Percentiles rank a stretch among this genome's conserved stretches.
These are phyloP conservation scores for Fomitopsis pulvina DNA, from an alignment of 768 basidiomycete genomes.

Conservation along the genomic window DNA sequence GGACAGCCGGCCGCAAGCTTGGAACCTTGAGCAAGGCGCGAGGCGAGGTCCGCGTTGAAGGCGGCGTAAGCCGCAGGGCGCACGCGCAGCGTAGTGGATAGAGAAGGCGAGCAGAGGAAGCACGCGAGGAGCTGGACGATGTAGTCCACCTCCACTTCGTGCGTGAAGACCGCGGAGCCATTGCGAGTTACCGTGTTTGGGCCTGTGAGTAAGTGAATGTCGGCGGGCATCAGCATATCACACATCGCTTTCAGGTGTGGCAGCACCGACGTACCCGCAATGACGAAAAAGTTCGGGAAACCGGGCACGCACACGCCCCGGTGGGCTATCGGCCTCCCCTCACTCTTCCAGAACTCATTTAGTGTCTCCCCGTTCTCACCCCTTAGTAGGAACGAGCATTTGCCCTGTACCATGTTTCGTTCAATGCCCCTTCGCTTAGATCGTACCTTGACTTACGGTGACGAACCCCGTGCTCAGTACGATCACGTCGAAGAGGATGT, in stretches of 20 bases:
- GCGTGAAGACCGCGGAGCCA: constrained; percentile 16
- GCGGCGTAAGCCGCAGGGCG: constrained; percentile 15
- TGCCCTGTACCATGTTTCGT: constrained; percentile 4
- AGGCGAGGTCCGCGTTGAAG: constrained; percentile 18
- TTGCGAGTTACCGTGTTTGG: constrained; percentile 20
- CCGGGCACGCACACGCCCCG: constrained; percentile 26
- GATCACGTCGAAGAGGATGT: constrained; percentile 21
- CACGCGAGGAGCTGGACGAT: constrained; percentile 11
- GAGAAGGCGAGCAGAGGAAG: constrained; percentile 6
- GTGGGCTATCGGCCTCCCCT: constrained; percentile 29
- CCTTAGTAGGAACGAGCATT: constrained; percentile 9
- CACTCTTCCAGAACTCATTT: constrained; percentile 21
- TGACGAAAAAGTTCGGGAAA: constrained; percentile 31
- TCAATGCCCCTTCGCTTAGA: not conserved
- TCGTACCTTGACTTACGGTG: constrained; percentile 21
- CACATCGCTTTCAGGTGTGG: too few species aligned
- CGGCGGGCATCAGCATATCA: too few species aligned
- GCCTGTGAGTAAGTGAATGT: constrained; percentile 4
- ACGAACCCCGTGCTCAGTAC: constrained; percentile 28
- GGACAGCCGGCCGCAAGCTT: not conserved
- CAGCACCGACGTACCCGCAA: constrained; percentile 19
- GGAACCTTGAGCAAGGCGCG: constrained; percentile 4
- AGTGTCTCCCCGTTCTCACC: constrained; percentile 21
- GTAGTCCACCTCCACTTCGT: constrained; percentile 18
- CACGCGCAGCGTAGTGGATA: constrained; percentile 15